Evolutionary conservation across 345 rosid genomes (phyloP).

Genomic region (Dipteronia dyeriana): DNA sequence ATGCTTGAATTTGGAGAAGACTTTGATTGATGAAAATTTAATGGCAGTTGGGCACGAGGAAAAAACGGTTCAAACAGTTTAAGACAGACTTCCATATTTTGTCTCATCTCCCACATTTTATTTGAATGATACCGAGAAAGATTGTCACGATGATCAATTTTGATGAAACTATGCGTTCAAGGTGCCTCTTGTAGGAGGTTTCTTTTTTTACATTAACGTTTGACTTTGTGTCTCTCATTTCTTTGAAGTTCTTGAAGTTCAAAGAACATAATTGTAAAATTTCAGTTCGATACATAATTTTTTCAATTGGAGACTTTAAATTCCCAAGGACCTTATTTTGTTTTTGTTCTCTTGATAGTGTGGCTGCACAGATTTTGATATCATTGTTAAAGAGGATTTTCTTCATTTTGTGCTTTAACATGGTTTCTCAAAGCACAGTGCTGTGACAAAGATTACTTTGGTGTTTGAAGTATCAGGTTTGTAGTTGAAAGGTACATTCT

Average conservation of each 20-base stretch:
- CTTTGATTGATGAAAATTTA: background rate
- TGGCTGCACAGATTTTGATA: background rate
- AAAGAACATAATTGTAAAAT: background rate
- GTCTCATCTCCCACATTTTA: background rate
- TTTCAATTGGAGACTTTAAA: conserved; percentile 12
- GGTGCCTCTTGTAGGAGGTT: conserved; percentile 4
- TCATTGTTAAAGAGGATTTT: conserved; percentile 13
- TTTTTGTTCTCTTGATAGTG: conserved; percentile 12
- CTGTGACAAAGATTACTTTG: conserved; percentile 21
- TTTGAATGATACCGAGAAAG: background rate
- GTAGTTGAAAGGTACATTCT: conserved; percentile 28
- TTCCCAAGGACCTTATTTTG: conserved; percentile 14
- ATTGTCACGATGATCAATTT: background rate
- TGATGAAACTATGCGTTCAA: background rate
- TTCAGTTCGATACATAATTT: conserved; percentile 18
- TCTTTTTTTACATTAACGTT: background rate
- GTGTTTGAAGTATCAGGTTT: conserved; percentile 18
- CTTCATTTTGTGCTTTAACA: conserved; percentile 9
- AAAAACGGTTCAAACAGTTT: background rate
- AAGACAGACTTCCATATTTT: background rate
- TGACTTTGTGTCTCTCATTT: background rate
- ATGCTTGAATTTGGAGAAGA: background rate
- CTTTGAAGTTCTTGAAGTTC: background rate
- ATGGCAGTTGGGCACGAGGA: background rate
- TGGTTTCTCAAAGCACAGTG: conserved; percentile 22